Percentiles rank a stretch among this genome's conserved stretches.
Conservation (phyloP, 2,329 filamentous ascomycete genomes). For the Penicillium janthinellum region DNA sequence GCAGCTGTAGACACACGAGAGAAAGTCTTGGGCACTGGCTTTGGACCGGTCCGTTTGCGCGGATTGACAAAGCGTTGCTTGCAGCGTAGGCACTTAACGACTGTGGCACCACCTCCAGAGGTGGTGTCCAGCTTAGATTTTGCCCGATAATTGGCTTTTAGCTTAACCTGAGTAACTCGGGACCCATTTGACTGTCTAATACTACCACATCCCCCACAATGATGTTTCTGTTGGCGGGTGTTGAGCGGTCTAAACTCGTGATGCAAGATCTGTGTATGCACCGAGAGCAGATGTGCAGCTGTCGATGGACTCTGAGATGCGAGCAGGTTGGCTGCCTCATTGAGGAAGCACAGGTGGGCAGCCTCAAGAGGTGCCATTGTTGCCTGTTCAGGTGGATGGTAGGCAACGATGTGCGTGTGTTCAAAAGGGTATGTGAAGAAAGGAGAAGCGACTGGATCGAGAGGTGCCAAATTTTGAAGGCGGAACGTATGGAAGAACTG, state of each 20-base stretch:
- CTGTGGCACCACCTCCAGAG: slow-evolving; percentile 26
- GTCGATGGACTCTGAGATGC: slow-evolving; percentile 40
- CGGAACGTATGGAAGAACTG: too few species aligned
- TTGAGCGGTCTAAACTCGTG: slow-evolving; percentile 39
- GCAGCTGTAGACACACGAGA: slow-evolving; percentile 15
- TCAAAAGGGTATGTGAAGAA: too few species aligned
- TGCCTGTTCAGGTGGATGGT: neutral
- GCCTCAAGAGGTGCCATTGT: slow-evolving; percentile 26
- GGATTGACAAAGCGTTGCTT: slow-evolving; percentile 36
- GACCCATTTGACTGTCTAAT: slow-evolving; percentile 36
- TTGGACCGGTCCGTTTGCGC: slow-evolving; percentile 21
- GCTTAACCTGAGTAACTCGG: slow-evolving; percentile 30
- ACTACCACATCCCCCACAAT: slow-evolving; percentile 46
- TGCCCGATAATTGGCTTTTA: slow-evolving; percentile 19
- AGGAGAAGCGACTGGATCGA: too few species aligned
- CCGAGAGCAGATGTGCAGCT: slow-evolving; percentile 42
- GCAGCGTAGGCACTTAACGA: slow-evolving; percentile 44
- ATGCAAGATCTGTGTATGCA: slow-evolving; percentile 41
- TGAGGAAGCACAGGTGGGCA: slow-evolving; percentile 40
- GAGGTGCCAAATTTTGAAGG: too few species aligned
- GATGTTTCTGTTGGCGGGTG: slow-evolving; percentile 33
- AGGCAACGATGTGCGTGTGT: neutral
- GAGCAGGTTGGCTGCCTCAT: slow-evolving; percentile 37
- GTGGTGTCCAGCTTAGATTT: neutral
- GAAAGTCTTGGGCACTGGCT: slow-evolving; percentile 10